Base-by-base conservation (phyloP, 2,329 filamentous ascomycete genomes). In the Emergomyces pasteurianus region DNA sequence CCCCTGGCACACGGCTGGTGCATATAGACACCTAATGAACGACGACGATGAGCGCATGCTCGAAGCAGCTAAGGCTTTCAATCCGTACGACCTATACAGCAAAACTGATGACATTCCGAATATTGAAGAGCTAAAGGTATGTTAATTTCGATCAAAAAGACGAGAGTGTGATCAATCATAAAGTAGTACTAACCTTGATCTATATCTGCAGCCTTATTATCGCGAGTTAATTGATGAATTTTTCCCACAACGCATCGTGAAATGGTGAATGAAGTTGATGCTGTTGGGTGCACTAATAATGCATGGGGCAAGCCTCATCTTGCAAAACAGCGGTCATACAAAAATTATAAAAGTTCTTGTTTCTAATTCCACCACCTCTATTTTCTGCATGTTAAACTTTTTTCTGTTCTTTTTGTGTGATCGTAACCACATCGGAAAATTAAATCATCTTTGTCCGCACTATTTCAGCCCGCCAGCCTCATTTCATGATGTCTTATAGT, bases 61-160 rank as follows among this genome's bases (percentile, higher is more conserved):
- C 67, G 83, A 84, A 70, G 90, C 90, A 9, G 90, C 95, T 58
- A 82, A 84, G 74, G 90, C 88, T 0, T 96, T 96, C 77, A 96
- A 95, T 72, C 90, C 90, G 0, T 96, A 95, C 68, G 91, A 95
- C 71, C 72, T 96, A 57, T 96, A 95, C 78, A 92, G 88, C 78
- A 96, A 96, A 84, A 90, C 86, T 66, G 91, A 95, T 68, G 88
- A 85, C 21, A 80, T 91, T 26, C 90, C 90, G 1, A 86, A 83
- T 61, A 83, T 86, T 0, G 87, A 91, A 70, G 84, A 89, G 68
- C 78, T 96, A 61, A 95, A 92, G 81, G 81, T 83, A 69, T 65
- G 76, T 68, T 66, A 38, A 31, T 50, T 49, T 21, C 21, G 28
- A 16, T 34, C n/a, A 10, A n/a, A 26, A 9, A 31, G 1, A n/a